Base-by-base conservation (phyloP, 2,329 filamentous ascomycete genomes). In the Alternaria sp. region DNA sequence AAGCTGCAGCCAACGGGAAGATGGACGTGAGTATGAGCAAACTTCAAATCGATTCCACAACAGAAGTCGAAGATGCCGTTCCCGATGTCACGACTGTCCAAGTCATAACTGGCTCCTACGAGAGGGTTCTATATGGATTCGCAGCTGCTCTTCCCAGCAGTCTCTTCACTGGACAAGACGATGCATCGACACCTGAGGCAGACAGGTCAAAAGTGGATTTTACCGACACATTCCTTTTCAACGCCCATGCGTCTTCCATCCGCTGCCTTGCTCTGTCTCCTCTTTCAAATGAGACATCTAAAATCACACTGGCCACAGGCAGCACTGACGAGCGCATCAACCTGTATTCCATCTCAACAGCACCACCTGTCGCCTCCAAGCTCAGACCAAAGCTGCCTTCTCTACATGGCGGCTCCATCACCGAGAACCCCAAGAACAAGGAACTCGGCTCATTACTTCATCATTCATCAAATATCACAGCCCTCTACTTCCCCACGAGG, bases 281-380 rank as follows among this genome's bases (percentile, higher is more conserved):
- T 7, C 84, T 91, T 0, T 91, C 92, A 12, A 86, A 72, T 7
- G 89, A 90, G 78, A 81, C 82, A n/a, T 90, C 92, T 75, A 97
- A 95, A 76, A 86, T 97, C 51, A 89, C 95, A 68, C 87, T 99
- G 49, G 95, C 95, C 12, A 96, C 91, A 9, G 95, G 95, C 68
- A 91, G 91, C 78, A 96, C 92, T 24, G 95, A 99, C 79, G 93
- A 97, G 81, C 89, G 93, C 64, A 92, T 99, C 81, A 97, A 99
- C 76, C 86, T 99, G 55, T 99, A 97, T 84, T 93, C 89, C 62
- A 83, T 99, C 56, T 96, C 94, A 18, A 81, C 80, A 8, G 71
- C 74, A 14, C 79, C 81, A 7, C 81, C 81, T 2, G 12, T 88
- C 85, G 68, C 87, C 87, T 54, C 88, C 86, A 59, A 85, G 78